Conservation (phyloP, 345 rosid genomes). For the Aethionema arabicum region DNA sequence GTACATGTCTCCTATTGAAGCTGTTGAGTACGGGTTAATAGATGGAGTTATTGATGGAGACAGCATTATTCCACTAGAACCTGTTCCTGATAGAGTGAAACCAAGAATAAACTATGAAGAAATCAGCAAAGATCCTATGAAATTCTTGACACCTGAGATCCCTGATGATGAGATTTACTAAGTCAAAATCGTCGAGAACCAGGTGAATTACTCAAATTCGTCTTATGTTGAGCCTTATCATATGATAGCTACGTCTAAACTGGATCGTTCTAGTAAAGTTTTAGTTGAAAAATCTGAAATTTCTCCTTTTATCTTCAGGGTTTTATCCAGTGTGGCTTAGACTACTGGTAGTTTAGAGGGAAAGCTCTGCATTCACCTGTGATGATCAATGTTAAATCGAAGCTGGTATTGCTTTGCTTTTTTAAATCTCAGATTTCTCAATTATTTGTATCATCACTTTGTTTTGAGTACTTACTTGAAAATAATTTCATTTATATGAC, state of each 20-base stretch:
- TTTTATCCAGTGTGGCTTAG: constrained; percentile 16
- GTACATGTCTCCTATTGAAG: constrained; percentile 94
- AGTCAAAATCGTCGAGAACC: constrained; percentile 20
- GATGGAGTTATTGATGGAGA: constrained; percentile 93
- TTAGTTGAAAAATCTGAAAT: constrained; percentile 8
- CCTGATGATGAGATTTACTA: constrained; percentile 93
- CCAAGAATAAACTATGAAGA: constrained; percentile 56
- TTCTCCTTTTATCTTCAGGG: constrained; percentile 22
- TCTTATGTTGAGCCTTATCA: not conserved
- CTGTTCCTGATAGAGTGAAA: constrained; percentile 76
- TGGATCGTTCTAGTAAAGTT: not conserved
- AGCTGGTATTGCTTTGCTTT: constrained; percentile 8
- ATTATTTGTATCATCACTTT: constrained; percentile 14
- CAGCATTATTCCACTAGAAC: constrained; percentile 72
- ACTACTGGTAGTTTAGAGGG: constrained; percentile 13
- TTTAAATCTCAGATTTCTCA: constrained; percentile 25
- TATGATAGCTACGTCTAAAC: not conserved
- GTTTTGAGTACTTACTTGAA: constrained; percentile 11
- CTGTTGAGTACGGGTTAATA: constrained; percentile 88
- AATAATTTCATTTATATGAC: constrained; percentile 15
- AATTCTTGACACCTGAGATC: constrained; percentile 81
- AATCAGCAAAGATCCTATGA: constrained; percentile 69
- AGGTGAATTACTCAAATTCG: constrained; percentile 34
- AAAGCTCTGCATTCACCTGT: constrained; percentile 18
- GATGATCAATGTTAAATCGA: constrained; percentile 18